phyloP scores from a whole-genome alignment of 2,329 filamentous ascomycete species.

The Colletotrichum sp. region DNA sequence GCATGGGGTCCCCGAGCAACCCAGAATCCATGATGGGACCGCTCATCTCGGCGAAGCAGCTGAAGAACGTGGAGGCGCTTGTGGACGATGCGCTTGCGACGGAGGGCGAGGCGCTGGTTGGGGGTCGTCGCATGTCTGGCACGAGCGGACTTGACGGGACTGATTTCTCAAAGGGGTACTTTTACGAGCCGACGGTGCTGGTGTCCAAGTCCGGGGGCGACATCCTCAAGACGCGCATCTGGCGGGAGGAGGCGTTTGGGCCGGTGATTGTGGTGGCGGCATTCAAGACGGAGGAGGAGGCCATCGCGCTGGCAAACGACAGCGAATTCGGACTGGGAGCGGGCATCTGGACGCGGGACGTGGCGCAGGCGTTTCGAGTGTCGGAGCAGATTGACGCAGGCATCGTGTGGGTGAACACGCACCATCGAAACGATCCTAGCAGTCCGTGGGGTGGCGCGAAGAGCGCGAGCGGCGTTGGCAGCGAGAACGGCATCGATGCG shows the following conservation, averaged over 20 bases:
- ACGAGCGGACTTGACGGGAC: constrained; percentile 53
- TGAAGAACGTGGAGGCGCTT: constrained; percentile 71
- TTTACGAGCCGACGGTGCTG: constrained; percentile 82
- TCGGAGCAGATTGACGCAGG: constrained; percentile 74
- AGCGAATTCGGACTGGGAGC: constrained; percentile 79
- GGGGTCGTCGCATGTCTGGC: constrained; percentile 54
- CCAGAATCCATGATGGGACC: constrained; percentile 67
- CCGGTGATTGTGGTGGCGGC: constrained; percentile 78
- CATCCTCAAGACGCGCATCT: constrained; percentile 74
- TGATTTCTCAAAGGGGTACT: constrained; percentile 67
- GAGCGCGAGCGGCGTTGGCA: constrained; percentile 68
- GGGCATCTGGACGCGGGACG: constrained; percentile 76
- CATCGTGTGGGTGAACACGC: constrained; percentile 62
- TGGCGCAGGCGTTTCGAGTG: constrained; percentile 76
- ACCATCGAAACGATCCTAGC: constrained; percentile 75
- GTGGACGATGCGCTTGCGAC: constrained; percentile 66
- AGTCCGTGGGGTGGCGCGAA: constrained; percentile 73
- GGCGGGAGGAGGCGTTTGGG: constrained; percentile 83
- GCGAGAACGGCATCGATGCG: constrained; percentile 73
- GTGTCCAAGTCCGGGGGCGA: constrained; percentile 54
- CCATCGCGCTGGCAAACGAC: constrained; percentile 73
- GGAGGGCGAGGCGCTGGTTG: constrained; percentile 40
- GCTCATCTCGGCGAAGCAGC: constrained; percentile 65
- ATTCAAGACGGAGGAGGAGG: constrained; percentile 77
- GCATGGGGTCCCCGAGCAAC: constrained; percentile 64